A percentile compares a stretch with the other conserved stretches of the same genome.
phyloP scores from a whole-genome alignment of 2,329 filamentous ascomycete genomes.

The Didymellaceae sp. region DNA sequence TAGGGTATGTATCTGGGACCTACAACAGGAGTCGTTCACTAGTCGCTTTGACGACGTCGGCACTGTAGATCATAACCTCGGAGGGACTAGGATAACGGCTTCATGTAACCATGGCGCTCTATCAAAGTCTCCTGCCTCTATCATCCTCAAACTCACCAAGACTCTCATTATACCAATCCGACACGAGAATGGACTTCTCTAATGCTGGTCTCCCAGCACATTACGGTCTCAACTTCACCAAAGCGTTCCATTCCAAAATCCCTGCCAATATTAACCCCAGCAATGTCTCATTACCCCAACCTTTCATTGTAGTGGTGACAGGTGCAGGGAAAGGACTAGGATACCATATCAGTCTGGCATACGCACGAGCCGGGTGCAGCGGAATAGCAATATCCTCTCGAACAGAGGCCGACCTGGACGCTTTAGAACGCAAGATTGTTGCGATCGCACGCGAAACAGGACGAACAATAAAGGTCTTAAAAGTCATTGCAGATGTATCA shows the following conservation, averaged over 20 bases:
- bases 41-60: no score
- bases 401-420: constrained; percentile 22
- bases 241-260: constrained; percentile 53
- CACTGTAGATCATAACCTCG: no score
- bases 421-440: constrained; percentile 10
- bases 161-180: neutral
- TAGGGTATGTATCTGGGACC: no score
- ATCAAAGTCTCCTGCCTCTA: no score
- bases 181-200: neutral
- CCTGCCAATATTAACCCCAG: constrained; percentile 58
- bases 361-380: constrained; percentile 60
- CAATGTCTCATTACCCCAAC: constrained; percentile 34
- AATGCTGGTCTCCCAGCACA: constrained; percentile 10
- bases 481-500: constrained; percentile 22
- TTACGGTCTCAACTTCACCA: constrained; percentile 22
- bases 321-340: constrained; percentile 64
- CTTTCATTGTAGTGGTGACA: constrained; percentile 56
- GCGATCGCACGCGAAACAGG: constrained; percentile 8
- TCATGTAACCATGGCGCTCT: no score
- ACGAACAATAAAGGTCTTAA: constrained; percentile 37
- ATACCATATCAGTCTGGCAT: constrained; percentile 59
- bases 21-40: no score
- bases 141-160: neutral
- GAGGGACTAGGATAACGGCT: no score
- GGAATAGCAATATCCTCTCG: constrained; percentile 56